Base-by-base conservation (phyloP, 2,329 filamentous ascomycete species). In the Grosmannia penicillata region DNA sequence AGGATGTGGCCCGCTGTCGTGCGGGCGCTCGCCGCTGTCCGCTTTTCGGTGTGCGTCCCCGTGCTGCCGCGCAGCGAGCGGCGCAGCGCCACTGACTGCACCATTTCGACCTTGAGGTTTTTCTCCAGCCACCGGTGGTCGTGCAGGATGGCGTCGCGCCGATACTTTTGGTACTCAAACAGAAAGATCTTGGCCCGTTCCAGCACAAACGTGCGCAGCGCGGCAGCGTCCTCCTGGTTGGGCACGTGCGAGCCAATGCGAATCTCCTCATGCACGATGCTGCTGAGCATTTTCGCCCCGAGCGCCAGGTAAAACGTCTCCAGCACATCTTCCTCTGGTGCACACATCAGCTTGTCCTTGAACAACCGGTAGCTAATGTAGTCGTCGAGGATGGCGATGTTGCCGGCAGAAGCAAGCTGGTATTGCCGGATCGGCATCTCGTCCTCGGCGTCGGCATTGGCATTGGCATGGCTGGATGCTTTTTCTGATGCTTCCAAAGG, bases 41-140 rank as follows among this genome's bases (percentile, higher is more conserved):
- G 70, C 53, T 79, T 85, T 59, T 85, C 82, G 4, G 66, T 77
- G 53, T 83, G 78, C 17, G 73, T 75, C 49, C 84, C 68, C 28
- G 79, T 23, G 29, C 40, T 76, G 1, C 79, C 80, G 41, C 72
- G 72, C 10, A 96, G 68, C n/a, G 78, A 80, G 43, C 82, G 75
- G 19, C 79, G 76, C 28, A 94, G 70, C 6, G 78, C 75, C 37
- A 98, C 78, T 1, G 78, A 79, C 19, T 77, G 76, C 9, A 95
- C 87, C 39, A 80, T 72, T 46, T 82, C 70, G 3, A 98, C 83
- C 0, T 63, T 67, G 13, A 98, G 62, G 47, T 93, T 82, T 52
- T 84, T 82, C 50, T 93, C 85, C 10, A 98, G 65, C 91, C 91
- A 98, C 49, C 81, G 83, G 7, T 76, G 71, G 54, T 96, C 87